Base-by-base conservation (phyloP, 1,139 yeast genomes). In the Saccharomycopsis phalli region DNA sequence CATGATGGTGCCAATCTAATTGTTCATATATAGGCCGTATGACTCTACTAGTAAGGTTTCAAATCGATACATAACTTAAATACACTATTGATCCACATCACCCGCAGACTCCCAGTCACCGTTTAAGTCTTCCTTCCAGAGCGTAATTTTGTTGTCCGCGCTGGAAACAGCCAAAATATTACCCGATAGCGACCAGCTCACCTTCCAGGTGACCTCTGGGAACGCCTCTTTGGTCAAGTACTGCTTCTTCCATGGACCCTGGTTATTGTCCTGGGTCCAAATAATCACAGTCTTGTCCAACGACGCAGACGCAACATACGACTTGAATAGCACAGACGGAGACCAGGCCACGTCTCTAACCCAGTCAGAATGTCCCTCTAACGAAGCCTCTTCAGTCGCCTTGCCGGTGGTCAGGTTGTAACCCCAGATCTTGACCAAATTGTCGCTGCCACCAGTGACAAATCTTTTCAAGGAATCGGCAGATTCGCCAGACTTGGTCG, bases 321-420 rank as follows among this genome's bases (percentile, higher is more conserved):
- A 77, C 52, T 86, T 82, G 37, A 86, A 74, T 47, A 91, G 69
- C 34, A 84, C 78, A 1, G 94, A 80, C 37, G 97, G 95, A 14
- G 95, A 86, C 98, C 98, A 91, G 5, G 94, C 88, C 46, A 91
- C 96, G 60, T 91, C 99, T 59, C 98, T 77, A 28, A 91, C 96
- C 98, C 98, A 93, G 62, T 91, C 98, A 17, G 84, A 69, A 60
- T 93, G 98, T 32, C 96, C 98, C 50, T 79, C 81, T 44, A 91
- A 71, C 34, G 74, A 71, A 32, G 81, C 79, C 59, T 91, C 96
- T 54, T 79, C 72, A 22, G 70, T 68, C 57, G 83, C 87, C 21
- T 74, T 71, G 52, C 71, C 69, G 29, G 65, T 60, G 10, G 68
- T 65, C 4, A 76, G 54, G 50, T 80, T 82, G 53, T 63, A 77